Evolutionary conservation across 805 yeast species (phyloP).

Genomic region (Isabelozyma gotoi): DNA sequence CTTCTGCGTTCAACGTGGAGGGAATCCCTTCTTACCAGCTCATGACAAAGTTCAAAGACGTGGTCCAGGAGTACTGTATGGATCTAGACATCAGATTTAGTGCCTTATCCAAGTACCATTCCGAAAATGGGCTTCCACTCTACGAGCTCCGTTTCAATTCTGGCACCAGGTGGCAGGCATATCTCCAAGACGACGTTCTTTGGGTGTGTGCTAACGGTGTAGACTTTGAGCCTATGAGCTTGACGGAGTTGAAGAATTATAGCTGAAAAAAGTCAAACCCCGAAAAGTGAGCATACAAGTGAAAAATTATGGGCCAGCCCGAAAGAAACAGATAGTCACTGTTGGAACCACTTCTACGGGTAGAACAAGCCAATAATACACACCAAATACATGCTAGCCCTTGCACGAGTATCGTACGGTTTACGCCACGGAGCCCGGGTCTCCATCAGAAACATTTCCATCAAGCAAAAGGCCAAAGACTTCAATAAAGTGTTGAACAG

Average conservation of each 20-base stretch:
- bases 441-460: slow-evolving; percentile 9
- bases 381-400: no score
- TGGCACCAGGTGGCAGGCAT: slow-evolving; percentile 42
- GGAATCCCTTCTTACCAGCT: slow-evolving; percentile 39
- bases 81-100: slow-evolving; percentile 45
- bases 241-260: slow-evolving; percentile 23
- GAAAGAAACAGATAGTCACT: no score
- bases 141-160: slow-evolving; percentile 36
- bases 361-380: no score
- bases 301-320: no score
- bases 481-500: slow-evolving; percentile 24
- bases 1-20: not conserved
- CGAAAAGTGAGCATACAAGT: no score
- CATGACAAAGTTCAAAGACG: slow-evolving; percentile 57
- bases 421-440: no score
- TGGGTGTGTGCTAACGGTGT: slow-evolving; percentile 42
- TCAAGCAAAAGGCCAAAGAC: slow-evolving; percentile 15
- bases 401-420: no score
- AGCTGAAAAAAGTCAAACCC: not conserved
- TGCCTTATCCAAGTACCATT: slow-evolving; percentile 29
- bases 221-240: slow-evolving; percentile 43
- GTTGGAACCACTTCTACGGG: no score
- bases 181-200: slow-evolving; percentile 64
- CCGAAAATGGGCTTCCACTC: slow-evolving; percentile 42
- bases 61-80: slow-evolving; percentile 61